A percentile compares a stretch with the other conserved stretches of the same genome.
Evolutionary conservation across 2,329 filamentous ascomycete species (phyloP).

Genomic region (Xylaria sp.): DNA sequence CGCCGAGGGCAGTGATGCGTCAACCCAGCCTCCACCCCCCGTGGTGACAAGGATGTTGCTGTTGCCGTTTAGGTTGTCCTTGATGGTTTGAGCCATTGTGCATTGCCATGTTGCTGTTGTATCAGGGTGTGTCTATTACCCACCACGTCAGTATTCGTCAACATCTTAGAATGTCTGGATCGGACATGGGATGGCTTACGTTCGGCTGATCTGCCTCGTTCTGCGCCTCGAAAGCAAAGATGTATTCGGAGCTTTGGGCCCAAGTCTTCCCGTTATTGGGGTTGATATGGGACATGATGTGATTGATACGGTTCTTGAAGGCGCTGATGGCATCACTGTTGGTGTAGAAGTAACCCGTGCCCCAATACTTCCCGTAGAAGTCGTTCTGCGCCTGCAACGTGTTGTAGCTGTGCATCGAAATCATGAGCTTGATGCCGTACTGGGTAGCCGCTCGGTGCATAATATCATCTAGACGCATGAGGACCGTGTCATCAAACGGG

Average conservation of each 20-base stretch:
- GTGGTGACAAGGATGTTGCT: constrained; percentile 4
- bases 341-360: constrained; percentile 18
- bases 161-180: background rate
- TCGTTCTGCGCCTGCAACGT: constrained; percentile 6
- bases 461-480: constrained; percentile 8
- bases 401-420: constrained; percentile 22
- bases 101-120: constrained; percentile 13
- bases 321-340: constrained; percentile 22
- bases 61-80: constrained; percentile 1
- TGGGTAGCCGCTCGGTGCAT: constrained; percentile 19
- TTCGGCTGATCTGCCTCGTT: constrained; percentile 21
- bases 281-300: constrained; percentile 16
- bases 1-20: constrained; percentile 7
- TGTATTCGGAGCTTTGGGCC: constrained; percentile 17
- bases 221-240: constrained; percentile 20
- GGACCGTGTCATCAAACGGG: constrained; percentile 6
- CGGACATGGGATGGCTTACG: background rate
- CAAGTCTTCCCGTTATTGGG: constrained; percentile 16
- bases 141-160: background rate
- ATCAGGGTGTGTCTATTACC: constrained; percentile 1
- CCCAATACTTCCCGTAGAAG: constrained; percentile 22
- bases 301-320: constrained; percentile 18
- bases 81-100: constrained; percentile 12
- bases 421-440: constrained; percentile 23
- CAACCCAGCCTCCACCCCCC: constrained; percentile 15